Conservation (phyloP, 495 filamentous ascomycete species). For the Lophium mytilinum region DNA sequence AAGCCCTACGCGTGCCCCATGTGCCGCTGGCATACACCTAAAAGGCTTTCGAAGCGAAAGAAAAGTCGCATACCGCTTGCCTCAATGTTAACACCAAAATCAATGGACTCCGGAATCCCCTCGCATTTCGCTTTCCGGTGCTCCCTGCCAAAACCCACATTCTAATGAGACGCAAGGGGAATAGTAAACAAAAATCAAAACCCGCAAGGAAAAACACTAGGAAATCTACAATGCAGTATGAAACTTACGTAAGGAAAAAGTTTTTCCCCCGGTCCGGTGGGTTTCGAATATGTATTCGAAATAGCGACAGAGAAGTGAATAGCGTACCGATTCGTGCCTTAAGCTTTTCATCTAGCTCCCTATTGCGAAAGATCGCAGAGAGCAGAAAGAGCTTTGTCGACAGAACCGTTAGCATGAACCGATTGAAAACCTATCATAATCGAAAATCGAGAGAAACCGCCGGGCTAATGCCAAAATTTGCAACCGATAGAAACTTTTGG, state of each 20-base stretch:
- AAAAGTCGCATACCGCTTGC: background rate
- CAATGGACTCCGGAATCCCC: background rate
- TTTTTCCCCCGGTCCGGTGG: constrained; percentile 21
- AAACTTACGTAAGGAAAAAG: constrained; percentile 15
- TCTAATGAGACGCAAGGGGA: background rate
- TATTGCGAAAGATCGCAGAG: too few species aligned
- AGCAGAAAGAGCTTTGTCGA: background rate
- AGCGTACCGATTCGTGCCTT: background rate
- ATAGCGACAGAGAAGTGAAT: constrained; percentile 17
- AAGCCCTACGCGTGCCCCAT: background rate
- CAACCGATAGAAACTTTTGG: constrained; percentile 21
- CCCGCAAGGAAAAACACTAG: constrained; percentile 6
- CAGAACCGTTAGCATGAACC: background rate
- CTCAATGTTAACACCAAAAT: background rate
- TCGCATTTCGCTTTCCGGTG: background rate
- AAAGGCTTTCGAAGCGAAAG: background rate
- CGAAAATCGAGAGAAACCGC: background rate
- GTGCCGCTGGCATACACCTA: background rate
- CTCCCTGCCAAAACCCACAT: background rate
- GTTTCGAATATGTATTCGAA: constrained; percentile 21
- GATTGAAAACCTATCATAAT: constrained; percentile 3
- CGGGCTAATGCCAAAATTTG: background rate
- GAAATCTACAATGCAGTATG: constrained; percentile 26
- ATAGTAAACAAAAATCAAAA: background rate
- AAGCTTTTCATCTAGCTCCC: background rate